Evolutionary conservation across 1,284 basidiomycete genomes (phyloP), one percentile per base, ranked within the genome.

Genomic region (Cryptococcus sp.): DNA sequence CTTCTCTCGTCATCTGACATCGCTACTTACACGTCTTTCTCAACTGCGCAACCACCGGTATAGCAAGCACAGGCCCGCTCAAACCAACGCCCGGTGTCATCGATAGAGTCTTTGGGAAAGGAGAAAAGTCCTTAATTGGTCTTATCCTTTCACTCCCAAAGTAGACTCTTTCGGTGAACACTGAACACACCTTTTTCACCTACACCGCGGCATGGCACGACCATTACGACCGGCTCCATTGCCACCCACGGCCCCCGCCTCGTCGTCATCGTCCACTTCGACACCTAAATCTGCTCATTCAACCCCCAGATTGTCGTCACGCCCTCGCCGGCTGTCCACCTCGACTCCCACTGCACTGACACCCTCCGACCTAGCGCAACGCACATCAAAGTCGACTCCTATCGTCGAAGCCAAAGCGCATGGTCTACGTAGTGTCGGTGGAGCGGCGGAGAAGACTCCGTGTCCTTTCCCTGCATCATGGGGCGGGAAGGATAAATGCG

Each of bases 391-490:
- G 31, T 42, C 55, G 46, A 31, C 35, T 27, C 31, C 44, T 19
- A 49, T 41, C 19, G 61, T 74, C 35, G 72, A 69, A 52, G 56
- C 68, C 8, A 75, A 74, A 65, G 59, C 69, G 31, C 75, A 77
- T 61, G 72, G 66, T 15, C 50, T 74, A 49, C 59, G 75, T 20
- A 77, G 71, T 53, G 62, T 71, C 0, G 58, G 57, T 13, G 64
- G 59, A 20, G 69, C 68, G 10, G 66, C 57, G 46, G 75, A 77
- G 50, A 61, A 69, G 50, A 60, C 57, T 20, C 58, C 72, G 1
- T 75, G 71, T 57, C 74, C 75, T 4, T 77, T 71, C 59, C 75
- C 75, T 1, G 55, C 48, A 1, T 63, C 71, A 15, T 75, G 66
- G 55, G 75, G 75, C 1, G 75, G 75, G 1, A 65, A 50, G 44